Evolutionary conservation across 108 stramenopile species (phyloP), one percentile per base, ranked within the genome.

Genomic region (Skeletonema marinoi): DNA sequence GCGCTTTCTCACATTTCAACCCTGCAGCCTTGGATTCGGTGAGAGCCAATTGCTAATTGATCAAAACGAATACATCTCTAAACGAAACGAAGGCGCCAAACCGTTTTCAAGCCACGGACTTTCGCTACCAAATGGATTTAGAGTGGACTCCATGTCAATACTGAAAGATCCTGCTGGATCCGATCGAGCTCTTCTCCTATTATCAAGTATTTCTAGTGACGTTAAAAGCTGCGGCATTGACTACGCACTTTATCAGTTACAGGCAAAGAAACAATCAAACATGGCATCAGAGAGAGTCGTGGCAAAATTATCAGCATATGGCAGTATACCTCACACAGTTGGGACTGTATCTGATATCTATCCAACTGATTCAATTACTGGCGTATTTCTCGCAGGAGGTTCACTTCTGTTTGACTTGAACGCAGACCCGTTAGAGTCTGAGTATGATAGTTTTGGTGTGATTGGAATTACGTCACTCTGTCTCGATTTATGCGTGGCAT

Each of bases 331-430:
- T 29, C 48, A 58, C 30, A 30, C 64, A 51, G 17, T 42, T 21
- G 42, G 21, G 25, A 67, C 42, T 10, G 65, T 68, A 16, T 61
- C 32, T 13, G 60, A 64, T 36, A 11, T 51, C 14, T 38, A 16
- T 36, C 9, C 56, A 38, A 17, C 50, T 17, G 75, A 77, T 60
- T 51, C 46, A 16, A 51, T 68, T 3, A 71, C 42, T 63, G 80
- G 80, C 42, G 60, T 81, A 25, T 81, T 81, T 70, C 64, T 81
- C 44, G 80, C 80, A 32, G 74, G 74, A 63, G 80, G 80, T 35
- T 71, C 74, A 19, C 71, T 81, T 66, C 35, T 64, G 21, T 81
- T 71, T 67, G 42, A 81, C 6, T 60, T 81, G 32, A 41, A 71
- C 16, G 30, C 42, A 25, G 41, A 71, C n/a, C 21, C 29, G 33